Conservation (phyloP, 2,329 filamentous ascomycete species). For the Davidsoniella neocaledoniae region DNA sequence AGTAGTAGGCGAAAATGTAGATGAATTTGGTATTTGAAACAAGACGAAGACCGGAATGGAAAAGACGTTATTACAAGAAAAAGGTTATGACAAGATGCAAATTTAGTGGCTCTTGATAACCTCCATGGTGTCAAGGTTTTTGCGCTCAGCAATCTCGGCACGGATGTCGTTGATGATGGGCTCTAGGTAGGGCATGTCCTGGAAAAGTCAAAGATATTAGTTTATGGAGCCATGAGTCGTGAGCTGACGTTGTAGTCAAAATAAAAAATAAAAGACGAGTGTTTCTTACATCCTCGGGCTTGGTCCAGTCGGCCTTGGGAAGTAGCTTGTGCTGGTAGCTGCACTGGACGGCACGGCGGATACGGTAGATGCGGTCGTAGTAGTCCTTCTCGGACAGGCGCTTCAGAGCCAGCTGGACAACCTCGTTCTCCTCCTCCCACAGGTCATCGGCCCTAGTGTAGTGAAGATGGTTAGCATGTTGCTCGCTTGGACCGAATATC, state of each 20-base stretch:
- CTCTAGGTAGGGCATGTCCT: slow-evolving; percentile 38
- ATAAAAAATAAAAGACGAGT: not conserved
- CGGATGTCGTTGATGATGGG: slow-evolving; percentile 36
- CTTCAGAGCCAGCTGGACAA: slow-evolving; percentile 73
- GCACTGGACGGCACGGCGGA: slow-evolving; percentile 82
- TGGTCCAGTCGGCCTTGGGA: slow-evolving; percentile 44
- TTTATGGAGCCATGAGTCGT: not conserved
- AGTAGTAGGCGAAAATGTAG: not conserved
- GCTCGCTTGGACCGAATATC: not conserved
- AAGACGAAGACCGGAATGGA: slow-evolving; percentile 1
- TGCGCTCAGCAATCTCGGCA: slow-evolving; percentile 33
- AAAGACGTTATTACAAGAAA: not conserved
- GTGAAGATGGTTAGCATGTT: slow-evolving; percentile 2
- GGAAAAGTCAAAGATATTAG: slow-evolving; percentile 13
- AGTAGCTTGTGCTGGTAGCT: slow-evolving; percentile 47
- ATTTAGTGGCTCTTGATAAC: slow-evolving; percentile 33
- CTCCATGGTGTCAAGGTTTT: slow-evolving; percentile 32
- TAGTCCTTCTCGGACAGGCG: slow-evolving; percentile 77
- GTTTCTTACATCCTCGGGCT: slow-evolving; percentile 31
- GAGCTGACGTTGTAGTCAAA: not conserved
- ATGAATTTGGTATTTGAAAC: not conserved
- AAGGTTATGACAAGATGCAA: not conserved
- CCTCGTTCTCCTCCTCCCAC: slow-evolving; percentile 80
- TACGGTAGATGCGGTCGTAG: slow-evolving; percentile 94
- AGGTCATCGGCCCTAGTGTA: slow-evolving; percentile 70